Evolutionary conservation across 129 eudicot species (phyloP), one percentile per base, ranked within the genome.

Genomic region (Oenanthe sinensis): DNA sequence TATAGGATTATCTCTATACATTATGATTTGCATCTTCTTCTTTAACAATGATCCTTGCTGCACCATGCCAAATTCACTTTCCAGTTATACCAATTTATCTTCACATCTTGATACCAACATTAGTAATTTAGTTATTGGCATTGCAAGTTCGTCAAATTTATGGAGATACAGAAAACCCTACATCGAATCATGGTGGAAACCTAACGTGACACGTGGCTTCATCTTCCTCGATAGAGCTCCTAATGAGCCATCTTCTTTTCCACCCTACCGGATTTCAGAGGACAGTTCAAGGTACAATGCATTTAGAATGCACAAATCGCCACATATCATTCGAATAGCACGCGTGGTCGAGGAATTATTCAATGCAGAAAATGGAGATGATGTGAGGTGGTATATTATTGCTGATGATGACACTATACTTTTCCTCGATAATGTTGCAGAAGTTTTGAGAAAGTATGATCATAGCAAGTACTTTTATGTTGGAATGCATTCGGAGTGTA

Each of bases 111-210:
- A 20, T 40, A 86, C 87, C 10, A 78, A 77, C 54, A 77, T 86
- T 40, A 78, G 55, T 78, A 84, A 86, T 71, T 52, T 86, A 9
- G 78, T 70, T 15, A 83, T 86, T 75, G 83, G 87, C 12, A 42
- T 86, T 5, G 45, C 79, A 2, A 80, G 84, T 37, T 77, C 86
- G 5, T 67, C 72, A 8, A 54, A 19, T 17, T 43, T 84, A 16
- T 83, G 83, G 82, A 75, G 42, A 8, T n/a, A 43, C 4, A 48
- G 79, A 30, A 77, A 75, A 65, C 26, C 22, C 46, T 86, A 83
- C 85, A 67, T 83, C 12, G 83, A 83, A 26, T 65, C 87, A 45
- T 86, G 89, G 89, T 86, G 89, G 89, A 43, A 75, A 28, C 86
- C 86, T 11, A 75, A 83, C 28, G 13, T 13, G 0, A 83, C 84